Base-by-base conservation (phyloP, 371 early-diverging fungal species). In the Circinella minor region DNA sequence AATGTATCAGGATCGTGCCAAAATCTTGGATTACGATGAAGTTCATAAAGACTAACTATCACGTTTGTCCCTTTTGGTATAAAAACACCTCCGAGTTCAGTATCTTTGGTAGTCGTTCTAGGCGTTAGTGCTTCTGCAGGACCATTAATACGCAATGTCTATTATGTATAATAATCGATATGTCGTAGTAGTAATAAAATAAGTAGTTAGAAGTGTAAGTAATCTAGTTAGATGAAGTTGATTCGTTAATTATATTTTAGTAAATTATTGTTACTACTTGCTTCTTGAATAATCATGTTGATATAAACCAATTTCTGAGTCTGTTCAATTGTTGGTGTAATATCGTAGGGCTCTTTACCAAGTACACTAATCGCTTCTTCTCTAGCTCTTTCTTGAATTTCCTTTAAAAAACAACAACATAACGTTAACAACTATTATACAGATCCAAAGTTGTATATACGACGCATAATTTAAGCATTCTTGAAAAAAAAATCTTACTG, bases 291-390 rank as follows among this genome's bases (percentile, higher is more conserved):
- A 18, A 83, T 73, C 66, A 71, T 74, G 59, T 82, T 79, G 17
- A 83, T 47, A 71, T 85, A 85, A n/a, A 69, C 71, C 66, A 89
- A 71, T 46, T 81, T 61, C 15, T 68, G 39, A 10, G 81, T 73
- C 62, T 86, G 78, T 59, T 80, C 80, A 48, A 74, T 70, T 14
- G 80, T 78, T 6, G 82, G 85, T 38, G 73, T 72, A 5, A 78
- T 71, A 36, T 77, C 80, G 13, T 71, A 59, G 39, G 77, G 73
- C 4, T 55, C 71, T 46, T 83, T 82, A 18, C 85, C 87, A 37
- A 89, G 61, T 13, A 85, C 72, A 17, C 47, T 49, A 68, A 86
- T 73, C 9, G 85, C 84, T 55, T 84, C 84, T n/a, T 76, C 68
- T 36, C 81, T 76, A 27, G 84, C 80, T 38, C 70, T 72, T 47